These are phyloP conservation scores for Penicillium psychrosexuale DNA, from an alignment of 2,329 filamentous ascomycete species.

Conservation along the genomic window DNA sequence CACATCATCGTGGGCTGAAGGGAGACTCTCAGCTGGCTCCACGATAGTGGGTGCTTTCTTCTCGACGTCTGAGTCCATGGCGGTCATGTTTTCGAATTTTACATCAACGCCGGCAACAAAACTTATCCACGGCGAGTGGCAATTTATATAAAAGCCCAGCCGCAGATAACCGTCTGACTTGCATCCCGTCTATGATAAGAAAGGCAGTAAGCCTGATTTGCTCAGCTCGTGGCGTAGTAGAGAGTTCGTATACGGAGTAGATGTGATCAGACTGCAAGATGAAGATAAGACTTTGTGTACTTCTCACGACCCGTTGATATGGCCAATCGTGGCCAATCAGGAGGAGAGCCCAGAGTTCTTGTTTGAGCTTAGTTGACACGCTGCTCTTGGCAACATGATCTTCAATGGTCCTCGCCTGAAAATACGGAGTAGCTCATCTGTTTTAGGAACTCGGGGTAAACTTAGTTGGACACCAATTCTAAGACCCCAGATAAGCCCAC, in stretches of 20 bases:
- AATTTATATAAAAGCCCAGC: neutral
- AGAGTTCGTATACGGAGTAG: neutral
- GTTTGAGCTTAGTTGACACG: neutral
- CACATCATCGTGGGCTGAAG: neutral
- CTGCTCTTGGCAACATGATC: neutral
- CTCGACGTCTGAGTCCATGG: conserved; percentile 14
- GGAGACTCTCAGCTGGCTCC: conserved; percentile 4
- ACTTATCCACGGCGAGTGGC: neutral
- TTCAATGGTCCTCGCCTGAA: neutral
- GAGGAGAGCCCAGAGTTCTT: neutral
- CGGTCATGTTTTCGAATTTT: conserved; percentile 7
- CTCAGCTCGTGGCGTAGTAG: neutral
- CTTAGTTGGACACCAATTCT: neutral
- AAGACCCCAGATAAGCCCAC: neutral
- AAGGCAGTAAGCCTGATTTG: neutral
- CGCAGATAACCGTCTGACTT: neutral
- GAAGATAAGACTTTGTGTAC: conserved; percentile 1
- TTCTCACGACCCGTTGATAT: neutral
- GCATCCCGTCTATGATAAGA: neutral
- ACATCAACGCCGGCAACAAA: neutral
- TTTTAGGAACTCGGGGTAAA: neutral
- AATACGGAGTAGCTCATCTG: too few species aligned
- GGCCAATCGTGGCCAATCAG: conserved; percentile 1
- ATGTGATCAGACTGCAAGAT: neutral
- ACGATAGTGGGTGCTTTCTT: conserved; percentile 13